These are phyloP conservation scores for Phoenix dactylifera DNA, from an alignment of 176 grass and related monocot species.

Conservation along the genomic window DNA sequence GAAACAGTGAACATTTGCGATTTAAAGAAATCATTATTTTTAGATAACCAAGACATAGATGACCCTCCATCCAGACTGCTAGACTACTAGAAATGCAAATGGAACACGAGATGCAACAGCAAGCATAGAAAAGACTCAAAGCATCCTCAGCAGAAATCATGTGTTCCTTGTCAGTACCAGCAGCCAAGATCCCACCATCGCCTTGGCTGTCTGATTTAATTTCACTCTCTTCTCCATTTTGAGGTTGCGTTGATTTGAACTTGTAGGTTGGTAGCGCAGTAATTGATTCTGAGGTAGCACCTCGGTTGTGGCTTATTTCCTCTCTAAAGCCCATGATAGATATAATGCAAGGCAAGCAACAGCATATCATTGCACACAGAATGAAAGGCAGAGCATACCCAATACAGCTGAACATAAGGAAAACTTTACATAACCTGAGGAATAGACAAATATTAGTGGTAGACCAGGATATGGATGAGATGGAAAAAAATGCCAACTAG, in stretches of 20 bases:
- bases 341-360: conserved; percentile 81
- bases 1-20: not conserved
- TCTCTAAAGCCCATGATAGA: conserved; percentile 91
- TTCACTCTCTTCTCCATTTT: conserved; percentile 34
- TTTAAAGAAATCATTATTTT: not conserved
- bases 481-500: not conserved
- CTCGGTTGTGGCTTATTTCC: conserved; percentile 63
- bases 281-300: conserved; percentile 79
- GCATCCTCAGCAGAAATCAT: conserved; percentile 71
- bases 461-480: conserved; percentile 15
- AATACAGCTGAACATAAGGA: conserved; percentile 94
- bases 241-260: conserved; percentile 78
- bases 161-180: conserved; percentile 75
- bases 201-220: conserved; percentile 27
- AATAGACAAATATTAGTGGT: conserved; percentile 5
- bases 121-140: conserved; percentile 29
- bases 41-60: not conserved
- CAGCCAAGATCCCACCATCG: conserved; percentile 64
- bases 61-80: not conserved
- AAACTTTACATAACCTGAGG: conserved; percentile 81
- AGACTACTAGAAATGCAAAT: not conserved
- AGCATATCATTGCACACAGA: conserved; percentile 89
- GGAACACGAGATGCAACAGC: not conserved
- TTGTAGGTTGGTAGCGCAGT: conserved; percentile 79
- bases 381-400: conserved; percentile 96